Percentiles rank a stretch among this genome's conserved stretches.
Conservation (phyloP, 2,329 filamentous ascomycete species). For the Cytospora leucostoma region DNA sequence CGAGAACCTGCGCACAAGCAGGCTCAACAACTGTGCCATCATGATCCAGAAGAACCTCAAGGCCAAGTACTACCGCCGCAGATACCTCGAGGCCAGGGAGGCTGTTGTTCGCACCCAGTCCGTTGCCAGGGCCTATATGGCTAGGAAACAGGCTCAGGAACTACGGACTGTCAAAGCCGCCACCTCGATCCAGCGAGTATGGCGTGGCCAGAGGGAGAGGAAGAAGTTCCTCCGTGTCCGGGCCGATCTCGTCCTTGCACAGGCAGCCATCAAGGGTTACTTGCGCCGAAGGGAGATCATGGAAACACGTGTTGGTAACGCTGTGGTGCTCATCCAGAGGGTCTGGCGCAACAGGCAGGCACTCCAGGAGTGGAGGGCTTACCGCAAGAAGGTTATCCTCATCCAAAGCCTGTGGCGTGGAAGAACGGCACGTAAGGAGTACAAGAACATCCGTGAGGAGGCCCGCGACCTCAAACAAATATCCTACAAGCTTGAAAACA, state of each 20-base stretch:
- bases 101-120: conserved; percentile 82
- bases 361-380: conserved; percentile 79
- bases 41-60: conserved; percentile 99
- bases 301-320: conserved; percentile 91
- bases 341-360: conserved; percentile 82
- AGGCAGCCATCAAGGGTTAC: conserved; percentile 89
- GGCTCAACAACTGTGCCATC: conserved; percentile 89
- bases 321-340: conserved; percentile 85
- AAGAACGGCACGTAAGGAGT: conserved; percentile 74
- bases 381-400: conserved; percentile 84
- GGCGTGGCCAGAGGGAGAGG: conserved; percentile 88
- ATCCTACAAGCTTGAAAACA: conserved; percentile 99
- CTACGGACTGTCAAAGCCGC: conserved; percentile 82
- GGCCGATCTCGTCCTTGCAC: conserved; percentile 81
- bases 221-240: conserved; percentile 78
- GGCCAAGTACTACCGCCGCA: conserved; percentile 91
- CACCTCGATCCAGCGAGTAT: conserved; percentile 92
- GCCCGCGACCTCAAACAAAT: conserved; percentile 98
- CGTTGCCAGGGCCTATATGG: conserved; percentile 72
- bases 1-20: conserved; percentile 87
- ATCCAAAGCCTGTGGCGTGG: conserved; percentile 94
- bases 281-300: conserved; percentile 88
- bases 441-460: conserved; percentile 92
- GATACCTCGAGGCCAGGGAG: conserved; percentile 83
- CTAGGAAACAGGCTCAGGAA: conserved; percentile 76